phyloP scores from a whole-genome alignment of 345 rosid genomes.

The Salix caprea region DNA sequence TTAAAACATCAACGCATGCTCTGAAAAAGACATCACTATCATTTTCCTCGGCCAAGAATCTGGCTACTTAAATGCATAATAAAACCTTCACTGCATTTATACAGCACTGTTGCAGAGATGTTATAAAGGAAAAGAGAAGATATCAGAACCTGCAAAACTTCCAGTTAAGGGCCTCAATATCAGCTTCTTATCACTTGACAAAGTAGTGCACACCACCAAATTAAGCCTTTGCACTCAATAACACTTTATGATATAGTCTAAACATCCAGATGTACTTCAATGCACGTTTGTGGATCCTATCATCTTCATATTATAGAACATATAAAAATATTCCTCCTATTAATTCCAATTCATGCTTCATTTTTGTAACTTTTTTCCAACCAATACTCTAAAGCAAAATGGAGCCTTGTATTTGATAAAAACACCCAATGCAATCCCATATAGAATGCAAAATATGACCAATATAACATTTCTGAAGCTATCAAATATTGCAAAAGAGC shows the following conservation, averaged over 20 bases:
- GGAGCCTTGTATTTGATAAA: not conserved
- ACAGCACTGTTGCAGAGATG: not conserved
- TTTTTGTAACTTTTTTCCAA: not conserved
- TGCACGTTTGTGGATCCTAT: not conserved
- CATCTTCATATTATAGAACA: not conserved
- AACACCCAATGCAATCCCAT: not conserved
- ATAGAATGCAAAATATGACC: not conserved
- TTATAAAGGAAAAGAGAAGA: not conserved
- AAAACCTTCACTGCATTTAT: not conserved
- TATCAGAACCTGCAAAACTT: not conserved
- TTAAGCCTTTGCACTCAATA: not conserved
- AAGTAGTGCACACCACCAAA: not conserved
- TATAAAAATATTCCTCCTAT: not conserved
- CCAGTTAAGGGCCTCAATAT: not conserved
- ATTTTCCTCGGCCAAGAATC: not conserved
- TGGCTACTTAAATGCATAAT: not conserved
- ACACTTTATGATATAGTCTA: not conserved
- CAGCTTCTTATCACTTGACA: not conserved
- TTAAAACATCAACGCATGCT: not conserved
- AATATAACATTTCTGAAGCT: not conserved
- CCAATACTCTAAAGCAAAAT: not conserved
- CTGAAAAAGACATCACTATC: not conserved
- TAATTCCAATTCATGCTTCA: not conserved
- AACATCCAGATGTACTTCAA: not conserved
- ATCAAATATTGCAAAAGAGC: not conserved